Conservation (phyloP, 352 stramenopile genomes). For the Aphanomyces astaci region DNA sequence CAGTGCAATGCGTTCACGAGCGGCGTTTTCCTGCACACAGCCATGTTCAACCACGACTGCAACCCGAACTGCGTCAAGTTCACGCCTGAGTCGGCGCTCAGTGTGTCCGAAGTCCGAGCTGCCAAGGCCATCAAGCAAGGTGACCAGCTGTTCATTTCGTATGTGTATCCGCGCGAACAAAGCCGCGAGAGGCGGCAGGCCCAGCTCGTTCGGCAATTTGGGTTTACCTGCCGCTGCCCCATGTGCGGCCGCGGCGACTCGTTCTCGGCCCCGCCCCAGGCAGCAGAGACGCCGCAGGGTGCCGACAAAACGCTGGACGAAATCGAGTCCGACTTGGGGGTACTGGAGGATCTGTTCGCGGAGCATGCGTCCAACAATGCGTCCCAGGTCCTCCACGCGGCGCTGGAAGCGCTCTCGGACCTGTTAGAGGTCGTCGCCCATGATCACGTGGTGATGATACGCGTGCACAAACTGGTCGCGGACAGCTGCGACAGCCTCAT, state of each 20-base stretch:
- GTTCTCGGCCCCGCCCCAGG: constrained; percentile 32
- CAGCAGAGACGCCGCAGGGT: constrained; percentile 9
- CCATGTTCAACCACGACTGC: constrained; percentile 93
- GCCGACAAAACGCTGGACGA: constrained; percentile 12
- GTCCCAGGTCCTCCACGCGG: constrained; percentile 48
- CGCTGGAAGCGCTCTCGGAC: constrained; percentile 74
- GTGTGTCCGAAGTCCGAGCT: constrained; percentile 88
- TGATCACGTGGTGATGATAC: constrained; percentile 83
- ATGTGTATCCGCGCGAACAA: constrained; percentile 87
- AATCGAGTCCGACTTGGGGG: constrained; percentile 31
- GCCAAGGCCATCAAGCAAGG: constrained; percentile 75
- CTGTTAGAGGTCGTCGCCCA: constrained; percentile 74
- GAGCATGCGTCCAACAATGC: constrained; percentile 39
- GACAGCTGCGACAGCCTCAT: constrained; percentile 85
- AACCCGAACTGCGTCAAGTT: constrained; percentile 95
- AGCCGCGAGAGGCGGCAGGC: constrained; percentile 66
- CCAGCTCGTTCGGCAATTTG: constrained; percentile 87
- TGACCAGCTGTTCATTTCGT: constrained; percentile 90
- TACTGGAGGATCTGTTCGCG: constrained; percentile 57
- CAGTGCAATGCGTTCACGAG: constrained; percentile 93
- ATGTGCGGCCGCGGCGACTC: constrained; percentile 68
- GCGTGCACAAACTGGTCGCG: constrained; percentile 85
- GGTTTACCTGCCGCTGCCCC: constrained; percentile 73
- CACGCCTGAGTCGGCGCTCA: constrained; percentile 37
- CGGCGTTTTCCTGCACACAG: constrained; percentile 89